A percentile compares a stretch with the other conserved stretches of the same genome.
phyloP scores from a whole-genome alignment of 2,329 filamentous ascomycete species.

The Zasmidium citrigriseum region DNA sequence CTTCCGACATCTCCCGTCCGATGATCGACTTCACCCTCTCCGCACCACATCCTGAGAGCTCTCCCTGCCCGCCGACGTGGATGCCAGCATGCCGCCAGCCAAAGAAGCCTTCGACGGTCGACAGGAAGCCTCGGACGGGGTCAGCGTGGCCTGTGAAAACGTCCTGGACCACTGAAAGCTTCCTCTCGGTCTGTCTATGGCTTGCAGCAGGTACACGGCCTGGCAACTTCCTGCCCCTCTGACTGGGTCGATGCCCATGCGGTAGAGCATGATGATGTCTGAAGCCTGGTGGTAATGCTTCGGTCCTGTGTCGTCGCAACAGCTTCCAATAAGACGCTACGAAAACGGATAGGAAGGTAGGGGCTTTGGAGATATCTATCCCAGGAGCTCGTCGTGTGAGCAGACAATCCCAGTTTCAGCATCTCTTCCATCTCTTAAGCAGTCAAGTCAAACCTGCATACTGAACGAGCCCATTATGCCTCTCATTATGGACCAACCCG shows the following conservation, averaged over 20 bases:
- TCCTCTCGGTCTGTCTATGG: neutral
- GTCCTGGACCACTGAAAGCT: neutral
- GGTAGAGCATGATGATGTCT: neutral
- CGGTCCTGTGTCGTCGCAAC: neutral
- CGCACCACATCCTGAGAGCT: neutral
- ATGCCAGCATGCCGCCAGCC: neutral
- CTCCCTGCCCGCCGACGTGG: neutral
- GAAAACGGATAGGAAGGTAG: conserved; percentile 4
- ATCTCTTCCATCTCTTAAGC: neutral
- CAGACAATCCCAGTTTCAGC: neutral
- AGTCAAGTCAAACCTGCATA: neutral
- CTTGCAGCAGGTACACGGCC: neutral
- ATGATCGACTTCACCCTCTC: neutral
- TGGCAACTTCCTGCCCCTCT: neutral
- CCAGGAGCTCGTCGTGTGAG: neutral
- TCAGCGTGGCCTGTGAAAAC: neutral
- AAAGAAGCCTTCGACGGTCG: neutral
- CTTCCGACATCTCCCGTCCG: neutral
- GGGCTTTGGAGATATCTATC: neutral
- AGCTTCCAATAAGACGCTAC: neutral
- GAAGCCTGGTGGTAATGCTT: neutral
- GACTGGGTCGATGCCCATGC: neutral
- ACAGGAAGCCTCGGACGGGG: neutral
- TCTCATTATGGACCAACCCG: conserved; percentile 1
- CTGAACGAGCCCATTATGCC: conserved; percentile 1